phyloP scores from a whole-genome alignment of 2,329 filamentous ascomycete genomes.

The Xylaria digitata region DNA sequence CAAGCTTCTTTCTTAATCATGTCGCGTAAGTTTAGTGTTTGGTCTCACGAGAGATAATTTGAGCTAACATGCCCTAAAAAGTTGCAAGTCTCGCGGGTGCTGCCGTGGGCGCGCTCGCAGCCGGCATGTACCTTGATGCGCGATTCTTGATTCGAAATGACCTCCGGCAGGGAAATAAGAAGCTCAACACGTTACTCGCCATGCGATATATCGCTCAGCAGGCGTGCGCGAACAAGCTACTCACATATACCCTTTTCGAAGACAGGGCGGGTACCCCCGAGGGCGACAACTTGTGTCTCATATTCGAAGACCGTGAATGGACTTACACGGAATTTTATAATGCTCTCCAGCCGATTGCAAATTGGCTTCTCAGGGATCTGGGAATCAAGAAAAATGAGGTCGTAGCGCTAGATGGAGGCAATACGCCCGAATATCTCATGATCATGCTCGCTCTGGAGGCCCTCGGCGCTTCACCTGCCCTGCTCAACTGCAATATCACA shows the following conservation, averaged over 20 bases:
- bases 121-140: constrained; percentile 37
- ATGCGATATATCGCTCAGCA: constrained; percentile 51
- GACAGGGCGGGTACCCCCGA: constrained; percentile 40
- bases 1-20: neutral
- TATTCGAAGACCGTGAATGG: constrained; percentile 71
- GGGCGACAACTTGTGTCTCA: constrained; percentile 48
- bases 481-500: constrained; percentile 76
- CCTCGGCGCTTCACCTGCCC: constrained; percentile 73
- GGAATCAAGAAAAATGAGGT: constrained; percentile 70
- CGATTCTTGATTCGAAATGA: constrained; percentile 36
- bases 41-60: neutral
- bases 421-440: constrained; percentile 73
- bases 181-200: neutral
- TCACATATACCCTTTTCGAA: constrained; percentile 44
- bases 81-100: constrained; percentile 31
- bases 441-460: constrained; percentile 73
- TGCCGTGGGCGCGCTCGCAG: constrained; percentile 30
- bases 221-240: constrained; percentile 39
- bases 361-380: constrained; percentile 67
- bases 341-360: constrained; percentile 66
- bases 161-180: constrained; percentile 26
- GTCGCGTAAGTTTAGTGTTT: constrained; percentile 28
- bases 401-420: constrained; percentile 73
- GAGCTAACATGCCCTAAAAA: constrained; percentile 19
- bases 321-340: constrained; percentile 67